Conservation (phyloP, 306 rosid genomes). For the Medicago ruthenica region DNA sequence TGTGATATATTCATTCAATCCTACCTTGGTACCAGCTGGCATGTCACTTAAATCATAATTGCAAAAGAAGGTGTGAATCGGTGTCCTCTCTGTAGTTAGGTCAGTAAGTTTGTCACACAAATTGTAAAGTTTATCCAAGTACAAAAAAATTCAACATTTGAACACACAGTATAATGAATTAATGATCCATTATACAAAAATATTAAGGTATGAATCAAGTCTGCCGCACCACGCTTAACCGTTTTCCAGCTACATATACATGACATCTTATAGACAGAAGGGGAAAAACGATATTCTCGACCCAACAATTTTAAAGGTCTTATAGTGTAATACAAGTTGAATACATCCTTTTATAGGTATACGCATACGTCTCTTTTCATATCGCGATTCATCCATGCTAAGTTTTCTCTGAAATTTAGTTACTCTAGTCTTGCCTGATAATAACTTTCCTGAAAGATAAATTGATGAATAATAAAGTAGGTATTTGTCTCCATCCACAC, state of each 20-base stretch:
- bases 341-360: slow-evolving; percentile 81
- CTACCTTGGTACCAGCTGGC: slow-evolving; percentile 93
- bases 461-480: slow-evolving; percentile 74
- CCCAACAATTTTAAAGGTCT: slow-evolving; percentile 24
- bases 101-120: slow-evolving; percentile 33
- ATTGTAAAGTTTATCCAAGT: slow-evolving; percentile 30
- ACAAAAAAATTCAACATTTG: slow-evolving; percentile 3
- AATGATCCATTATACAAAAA: no score
- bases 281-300: slow-evolving; percentile 23
- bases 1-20: slow-evolving; percentile 13
- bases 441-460: slow-evolving; percentile 52
- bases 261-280: background rate
- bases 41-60: slow-evolving; percentile 86
- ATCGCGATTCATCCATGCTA: slow-evolving; percentile 61
- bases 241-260: background rate
- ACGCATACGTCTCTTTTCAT: slow-evolving; percentile 61
- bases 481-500: slow-evolving; percentile 81
- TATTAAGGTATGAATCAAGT: background rate
- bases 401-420: slow-evolving; percentile 67
- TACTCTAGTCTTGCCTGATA: slow-evolving; percentile 59
- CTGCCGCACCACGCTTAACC: background rate
- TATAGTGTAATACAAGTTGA: slow-evolving; percentile 63
- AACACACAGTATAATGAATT: background rate
- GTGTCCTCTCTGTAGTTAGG: slow-evolving; percentile 74
- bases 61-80: slow-evolving; percentile 87